A percentile compares a stretch with the other conserved stretches of the same genome.
Conservation (phyloP, 495 filamentous ascomycete species). For the Penicillium atrosanguineum region DNA sequence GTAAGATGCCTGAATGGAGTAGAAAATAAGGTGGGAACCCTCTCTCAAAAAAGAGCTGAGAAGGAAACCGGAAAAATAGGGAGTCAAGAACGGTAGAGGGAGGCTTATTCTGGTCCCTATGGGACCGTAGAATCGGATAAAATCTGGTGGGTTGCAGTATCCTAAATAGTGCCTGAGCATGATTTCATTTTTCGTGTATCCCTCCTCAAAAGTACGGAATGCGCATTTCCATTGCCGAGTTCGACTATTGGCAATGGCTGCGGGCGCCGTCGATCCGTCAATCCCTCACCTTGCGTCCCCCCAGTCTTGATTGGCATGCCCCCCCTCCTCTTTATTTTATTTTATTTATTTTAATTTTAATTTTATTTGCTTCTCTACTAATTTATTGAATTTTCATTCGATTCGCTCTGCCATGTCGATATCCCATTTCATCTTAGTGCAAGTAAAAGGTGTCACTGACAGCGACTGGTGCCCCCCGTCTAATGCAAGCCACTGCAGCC, state of each 20-base stretch:
- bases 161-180: not conserved
- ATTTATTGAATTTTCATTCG: slow-evolving; percentile 4
- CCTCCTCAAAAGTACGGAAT: slow-evolving; percentile 20
- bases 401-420: no score
- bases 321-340: not conserved
- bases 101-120: not conserved
- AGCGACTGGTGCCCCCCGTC: slow-evolving; percentile 24
- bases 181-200: not conserved
- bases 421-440: not conserved
- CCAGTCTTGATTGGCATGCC: slow-evolving; percentile 30
- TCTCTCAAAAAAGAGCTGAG: no score
- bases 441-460: slow-evolving; percentile 27
- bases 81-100: no score
- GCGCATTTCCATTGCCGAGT: slow-evolving; percentile 31
- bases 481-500: slow-evolving; percentile 37
- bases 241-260: slow-evolving; percentile 45
- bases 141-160: not conserved
- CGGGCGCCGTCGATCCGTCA: slow-evolving; percentile 44
- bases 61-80: no score
- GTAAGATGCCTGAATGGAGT: not conserved
- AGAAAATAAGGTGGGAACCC: not conserved
- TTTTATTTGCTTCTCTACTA: not conserved
- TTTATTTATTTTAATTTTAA: slow-evolving; percentile 6
- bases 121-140: no score
- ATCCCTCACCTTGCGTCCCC: slow-evolving; percentile 33